phyloP scores from a whole-genome alignment of 2,329 filamentous ascomycete genomes.

The Pyrenochaeta sp. region DNA sequence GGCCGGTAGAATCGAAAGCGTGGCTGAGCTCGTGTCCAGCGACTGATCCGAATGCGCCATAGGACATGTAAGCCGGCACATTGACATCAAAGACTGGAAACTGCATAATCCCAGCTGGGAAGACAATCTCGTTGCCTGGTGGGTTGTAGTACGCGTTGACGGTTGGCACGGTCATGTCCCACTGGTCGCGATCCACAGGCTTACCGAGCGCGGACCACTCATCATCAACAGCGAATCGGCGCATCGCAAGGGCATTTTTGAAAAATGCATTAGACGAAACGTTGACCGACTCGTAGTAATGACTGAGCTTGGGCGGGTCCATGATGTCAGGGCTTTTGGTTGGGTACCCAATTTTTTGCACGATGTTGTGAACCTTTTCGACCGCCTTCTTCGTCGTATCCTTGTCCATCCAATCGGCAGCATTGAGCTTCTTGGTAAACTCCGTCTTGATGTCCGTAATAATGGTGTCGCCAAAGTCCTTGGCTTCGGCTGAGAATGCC shows the following conservation, averaged over 20 bases:
- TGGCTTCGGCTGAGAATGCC: slow-evolving; percentile 72
- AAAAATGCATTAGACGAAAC: slow-evolving; percentile 65
- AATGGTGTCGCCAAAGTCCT: slow-evolving; percentile 72
- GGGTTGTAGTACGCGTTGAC: slow-evolving; percentile 72
- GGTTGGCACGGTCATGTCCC: slow-evolving; percentile 67
- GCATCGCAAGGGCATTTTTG: slow-evolving; percentile 63
- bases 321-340: slow-evolving; percentile 68
- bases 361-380: slow-evolving; percentile 72
- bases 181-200: slow-evolving; percentile 67
- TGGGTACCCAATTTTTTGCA: slow-evolving; percentile 74
- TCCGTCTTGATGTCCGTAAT: slow-evolving; percentile 74
- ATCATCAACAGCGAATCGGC: slow-evolving; percentile 57
- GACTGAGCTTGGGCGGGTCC: slow-evolving; percentile 63
- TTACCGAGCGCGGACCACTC: slow-evolving; percentile 68
- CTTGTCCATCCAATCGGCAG: slow-evolving; percentile 71
- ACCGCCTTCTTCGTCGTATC: slow-evolving; percentile 67
- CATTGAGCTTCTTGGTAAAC: slow-evolving; percentile 68
- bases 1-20: slow-evolving; percentile 72
- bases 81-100: slow-evolving; percentile 70
- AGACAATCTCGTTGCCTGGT: slow-evolving; percentile 72
- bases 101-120: slow-evolving; percentile 74
- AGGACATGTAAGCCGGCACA: slow-evolving; percentile 71
- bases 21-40: slow-evolving; percentile 76
- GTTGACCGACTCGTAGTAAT: slow-evolving; percentile 65
- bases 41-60: slow-evolving; percentile 73